Evolutionary conservation across 2,329 filamentous ascomycete genomes (phyloP), one percentile per base, ranked within the genome.

Genomic region (Lachnellula occidentalis): DNA sequence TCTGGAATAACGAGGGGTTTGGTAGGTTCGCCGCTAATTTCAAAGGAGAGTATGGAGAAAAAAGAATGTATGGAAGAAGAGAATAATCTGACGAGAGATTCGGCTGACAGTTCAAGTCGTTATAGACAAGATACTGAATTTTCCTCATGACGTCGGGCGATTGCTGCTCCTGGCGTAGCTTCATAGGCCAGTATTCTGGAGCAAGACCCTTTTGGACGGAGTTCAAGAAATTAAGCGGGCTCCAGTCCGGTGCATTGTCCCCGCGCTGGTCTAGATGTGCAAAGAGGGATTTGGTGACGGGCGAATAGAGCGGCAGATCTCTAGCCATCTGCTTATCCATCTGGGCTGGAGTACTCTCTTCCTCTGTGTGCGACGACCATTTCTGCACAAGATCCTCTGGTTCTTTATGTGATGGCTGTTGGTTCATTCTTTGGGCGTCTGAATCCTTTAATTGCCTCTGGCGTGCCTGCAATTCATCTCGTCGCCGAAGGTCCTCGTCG

Each of bases 171-270:
- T 34, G 34, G 37, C 36, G 48, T 19, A 55, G 12, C 12, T 37
- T 43, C n/a, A 53, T 48, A 12, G 53, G 53, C 19, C 39, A 52
- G 19, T 48, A 42, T 11, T 53, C 42, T 21, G 41, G 53, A 12
- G 51, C 27, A 27, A 39, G 45, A 19, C 17, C 36, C 21, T 92
- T 50, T 90, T 88, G 63, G 88, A 95, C n/a, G 91, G 96, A 12
- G 19, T n/a, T 43, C 11, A 53, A 9, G 17, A 53, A 41, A 48
- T 53, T 52, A 11, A 39, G 45, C 8, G 50, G 53, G 86, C 89
- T 60, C 90, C 91, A 14, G 89, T 95, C 51, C n/a, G 34, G 43
- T n/a, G 58, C 45, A 37, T 53, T 50, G 34, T 64, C 54, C 12
- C 49, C 45, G 1, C 48, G 39, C 6, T 50, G 31, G 9, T 45